Evolutionary conservation across 257 asterid species (phyloP), one percentile per base, ranked within the genome.

Genomic region (Ehretia macrophylla): DNA sequence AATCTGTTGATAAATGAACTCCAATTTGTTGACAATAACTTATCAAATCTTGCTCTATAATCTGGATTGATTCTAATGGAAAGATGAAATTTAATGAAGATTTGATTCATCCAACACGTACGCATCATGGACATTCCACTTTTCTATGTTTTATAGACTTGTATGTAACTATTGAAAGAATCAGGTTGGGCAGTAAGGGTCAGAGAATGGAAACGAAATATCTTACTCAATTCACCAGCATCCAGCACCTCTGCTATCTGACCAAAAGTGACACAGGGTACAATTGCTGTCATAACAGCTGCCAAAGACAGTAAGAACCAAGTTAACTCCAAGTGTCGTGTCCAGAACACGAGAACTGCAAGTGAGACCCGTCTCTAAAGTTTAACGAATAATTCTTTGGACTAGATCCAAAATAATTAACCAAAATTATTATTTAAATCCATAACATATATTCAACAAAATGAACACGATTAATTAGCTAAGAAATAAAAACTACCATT

Each of bases 231-330:
- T 67, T 71, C 72, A 58, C 81, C 81, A 10, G 47, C 62, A 47
- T 80, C 81, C 70, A 68, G 51, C 66, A 80, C 78, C 60, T 80
- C 86, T 21, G 79, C 77, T 23, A 74, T 74, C 69, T 77, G 83
- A 21, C 86, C 86, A 37, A 77, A 77, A 12, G 81, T 80, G 19
- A 71, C 74, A 17, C 86, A 83, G 13, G 90, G 90, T 32, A 68
- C 67, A 37, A 62, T 16, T 22, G 66, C 17, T 3, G 87, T 80
- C 64, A 73, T 66, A 21, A 79, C 17, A 21, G 87, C 87, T 83
- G 83, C 51, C n/a, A n/a, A n/a, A n/a, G n/a, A n/a, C n/a, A n/a
- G n/a, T n/a, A n/a, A n/a, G n/a, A n/a, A n/a, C n/a, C n/a, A n/a
- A n/a, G n/a, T n/a, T n/a, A n/a, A n/a, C n/a, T n/a, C n/a, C n/a